Percentiles rank a stretch among this genome's conserved stretches.
These are phyloP conservation scores for Colletotrichum spinosum DNA, from an alignment of 2,329 filamentous ascomycete species.

Conservation along the genomic window DNA sequence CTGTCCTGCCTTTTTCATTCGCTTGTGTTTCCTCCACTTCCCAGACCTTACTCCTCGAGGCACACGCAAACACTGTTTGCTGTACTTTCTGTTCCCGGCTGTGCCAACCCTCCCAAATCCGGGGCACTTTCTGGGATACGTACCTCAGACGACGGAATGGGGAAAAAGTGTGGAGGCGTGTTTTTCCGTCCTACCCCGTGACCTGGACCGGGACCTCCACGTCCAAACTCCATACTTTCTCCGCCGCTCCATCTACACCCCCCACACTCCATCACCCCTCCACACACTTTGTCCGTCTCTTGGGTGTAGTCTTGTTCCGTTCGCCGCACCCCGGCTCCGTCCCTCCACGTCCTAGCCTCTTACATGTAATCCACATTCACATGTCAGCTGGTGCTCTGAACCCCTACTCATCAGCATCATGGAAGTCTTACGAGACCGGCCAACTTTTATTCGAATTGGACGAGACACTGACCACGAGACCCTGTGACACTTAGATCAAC, in stretches of 20 bases:
- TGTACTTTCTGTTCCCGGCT: conserved; percentile 17
- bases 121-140: conserved; percentile 30
- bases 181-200: conserved; percentile 23
- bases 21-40: conserved; percentile 31
- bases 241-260: conserved; percentile 15
- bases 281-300: not conserved
- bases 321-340: conserved; percentile 32
- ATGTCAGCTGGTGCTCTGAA: conserved; percentile 34
- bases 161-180: conserved; percentile 27
- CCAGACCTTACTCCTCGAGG: too few relatives aligned
- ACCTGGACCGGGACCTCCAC: conserved; percentile 33
- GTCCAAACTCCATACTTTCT: conserved; percentile 18
- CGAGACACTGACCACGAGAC: conserved; percentile 48
- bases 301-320: conserved; percentile 8
- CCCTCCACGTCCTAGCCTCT: conserved; percentile 34
- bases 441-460: not conserved
- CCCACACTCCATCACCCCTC: conserved; percentile 19
- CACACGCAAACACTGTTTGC: not conserved
- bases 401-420: conserved; percentile 21
- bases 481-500: conserved; percentile 47
- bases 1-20: conserved; percentile 15
- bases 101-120: conserved; percentile 25
- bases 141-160: conserved; percentile 16
- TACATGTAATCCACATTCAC: conserved; percentile 39
- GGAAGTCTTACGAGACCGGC: conserved; percentile 6